Conservation (phyloP, 1,284 basidiomycete species). For the Bjerkandera adusta region DNA sequence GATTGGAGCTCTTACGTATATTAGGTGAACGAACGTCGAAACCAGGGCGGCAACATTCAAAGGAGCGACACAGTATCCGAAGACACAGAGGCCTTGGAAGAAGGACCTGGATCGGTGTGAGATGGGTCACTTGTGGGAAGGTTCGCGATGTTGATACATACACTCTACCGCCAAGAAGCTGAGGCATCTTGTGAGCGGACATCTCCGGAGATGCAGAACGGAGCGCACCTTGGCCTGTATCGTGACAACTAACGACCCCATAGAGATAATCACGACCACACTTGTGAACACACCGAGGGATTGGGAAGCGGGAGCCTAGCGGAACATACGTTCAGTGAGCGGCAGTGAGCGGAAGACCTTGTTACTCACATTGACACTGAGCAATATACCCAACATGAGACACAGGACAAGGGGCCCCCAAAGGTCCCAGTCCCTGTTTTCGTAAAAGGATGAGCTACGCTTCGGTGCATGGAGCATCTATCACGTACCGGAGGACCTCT, state of each 20-base stretch:
- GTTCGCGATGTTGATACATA: constrained; percentile 39
- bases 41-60: constrained; percentile 87
- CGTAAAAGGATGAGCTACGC: constrained; percentile 2
- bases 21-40: constrained; percentile 80
- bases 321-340: background rate
- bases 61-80: constrained; percentile 91
- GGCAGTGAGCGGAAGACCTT: background rate
- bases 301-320: constrained; percentile 79
- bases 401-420: constrained; percentile 93
- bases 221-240: constrained; percentile 82
- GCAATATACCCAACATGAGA: constrained; percentile 80
- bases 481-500: constrained; percentile 70
- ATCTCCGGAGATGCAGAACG: background rate
- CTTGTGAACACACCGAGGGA: constrained; percentile 88
- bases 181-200: constrained; percentile 1
- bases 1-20: constrained; percentile 85
- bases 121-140: background rate
- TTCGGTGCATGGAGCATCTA: constrained; percentile 2
- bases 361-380: constrained; percentile 79
- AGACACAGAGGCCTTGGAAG: constrained; percentile 91
- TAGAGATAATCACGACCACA: constrained; percentile 87
- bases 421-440: constrained; percentile 86
- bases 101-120: constrained; percentile 65
- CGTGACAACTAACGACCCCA: constrained; percentile 88
- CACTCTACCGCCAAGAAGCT: constrained; percentile 94